A percentile compares a stretch with the other conserved stretches of the same genome.
Evolutionary conservation across 345 rosid species (phyloP).

Genomic region (Populus alba): DNA sequence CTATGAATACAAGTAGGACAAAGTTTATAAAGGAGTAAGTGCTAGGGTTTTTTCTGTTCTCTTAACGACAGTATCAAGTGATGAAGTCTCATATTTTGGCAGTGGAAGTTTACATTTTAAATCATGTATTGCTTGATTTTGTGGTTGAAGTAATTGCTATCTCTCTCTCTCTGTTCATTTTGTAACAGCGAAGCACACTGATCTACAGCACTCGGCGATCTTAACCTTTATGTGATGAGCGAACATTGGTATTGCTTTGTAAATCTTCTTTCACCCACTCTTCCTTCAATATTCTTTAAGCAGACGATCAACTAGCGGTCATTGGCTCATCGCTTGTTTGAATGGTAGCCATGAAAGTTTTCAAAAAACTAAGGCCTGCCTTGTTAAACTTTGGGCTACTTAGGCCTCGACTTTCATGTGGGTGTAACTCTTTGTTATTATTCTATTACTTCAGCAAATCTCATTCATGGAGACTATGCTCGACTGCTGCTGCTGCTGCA

Average conservation of each 20-base stretch:
- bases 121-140: background rate
- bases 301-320: background rate
- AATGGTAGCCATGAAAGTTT: background rate
- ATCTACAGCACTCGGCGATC: background rate
- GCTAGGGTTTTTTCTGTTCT: background rate
- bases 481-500: constrained; percentile 9
- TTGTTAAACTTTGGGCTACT: background rate
- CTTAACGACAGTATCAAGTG: background rate
- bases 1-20: background rate
- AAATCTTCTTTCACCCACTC: background rate
- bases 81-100: background rate
- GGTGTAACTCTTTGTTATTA: background rate
- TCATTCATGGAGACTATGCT: background rate
- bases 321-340: background rate
- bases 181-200: background rate
- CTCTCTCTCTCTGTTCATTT: background rate
- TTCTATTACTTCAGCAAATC: no score
- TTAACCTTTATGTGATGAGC: background rate
- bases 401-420: background rate
- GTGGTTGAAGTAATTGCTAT: background rate
- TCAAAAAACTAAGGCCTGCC: background rate
- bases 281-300: background rate
- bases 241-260: background rate
- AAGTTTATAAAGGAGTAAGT: background rate
- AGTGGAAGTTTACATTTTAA: background rate